A percentile compares a stretch with the other conserved stretches of the same genome.
Evolutionary conservation across 805 yeast genomes (phyloP).

Genomic region (Phaffomyces antillensis): DNA sequence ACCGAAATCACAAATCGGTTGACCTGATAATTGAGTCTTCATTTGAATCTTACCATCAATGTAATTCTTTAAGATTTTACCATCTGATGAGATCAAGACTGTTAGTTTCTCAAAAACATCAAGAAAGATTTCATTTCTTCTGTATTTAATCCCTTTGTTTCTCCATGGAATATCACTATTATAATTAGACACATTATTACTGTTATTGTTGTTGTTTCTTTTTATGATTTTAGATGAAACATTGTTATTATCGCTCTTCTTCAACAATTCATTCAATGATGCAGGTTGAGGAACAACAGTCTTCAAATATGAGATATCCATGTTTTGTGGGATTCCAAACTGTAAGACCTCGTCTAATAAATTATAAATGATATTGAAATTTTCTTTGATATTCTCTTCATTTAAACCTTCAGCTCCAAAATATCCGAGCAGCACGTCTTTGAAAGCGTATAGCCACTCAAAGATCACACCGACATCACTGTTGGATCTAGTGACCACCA

Average conservation of each 20-base stretch:
- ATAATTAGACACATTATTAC: background rate
- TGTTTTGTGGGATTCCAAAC: conserved; percentile 68
- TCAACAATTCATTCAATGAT: background rate
- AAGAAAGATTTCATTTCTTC: conserved; percentile 73
- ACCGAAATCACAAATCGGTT: conserved; percentile 79
- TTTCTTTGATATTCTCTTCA: conserved; percentile 50
- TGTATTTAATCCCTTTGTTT: conserved; percentile 58
- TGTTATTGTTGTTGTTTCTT: conserved; percentile 3
- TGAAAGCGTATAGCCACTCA: conserved; percentile 67
- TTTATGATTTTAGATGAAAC: background rate
- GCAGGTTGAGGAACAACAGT: conserved; percentile 25
- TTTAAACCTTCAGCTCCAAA: conserved; percentile 18
- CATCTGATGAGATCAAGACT: conserved; percentile 58
- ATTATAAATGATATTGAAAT: conserved; percentile 68
- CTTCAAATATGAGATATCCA: conserved; percentile 42
- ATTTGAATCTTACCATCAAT: conserved; percentile 72
- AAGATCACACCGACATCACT: conserved; percentile 75
- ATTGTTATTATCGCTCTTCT: background rate
- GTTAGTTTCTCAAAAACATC: conserved; percentile 72
- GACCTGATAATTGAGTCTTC: conserved; percentile 69
- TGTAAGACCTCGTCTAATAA: conserved; percentile 70
- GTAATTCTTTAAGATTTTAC: conserved; percentile 57
- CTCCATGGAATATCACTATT: conserved; percentile 54
- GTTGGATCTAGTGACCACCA: conserved; percentile 85
- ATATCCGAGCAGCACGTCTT: conserved; percentile 42